These are phyloP conservation scores for Buxus sempervirens DNA, from an alignment of 164 flowering plant species.

Conservation along the genomic window DNA sequence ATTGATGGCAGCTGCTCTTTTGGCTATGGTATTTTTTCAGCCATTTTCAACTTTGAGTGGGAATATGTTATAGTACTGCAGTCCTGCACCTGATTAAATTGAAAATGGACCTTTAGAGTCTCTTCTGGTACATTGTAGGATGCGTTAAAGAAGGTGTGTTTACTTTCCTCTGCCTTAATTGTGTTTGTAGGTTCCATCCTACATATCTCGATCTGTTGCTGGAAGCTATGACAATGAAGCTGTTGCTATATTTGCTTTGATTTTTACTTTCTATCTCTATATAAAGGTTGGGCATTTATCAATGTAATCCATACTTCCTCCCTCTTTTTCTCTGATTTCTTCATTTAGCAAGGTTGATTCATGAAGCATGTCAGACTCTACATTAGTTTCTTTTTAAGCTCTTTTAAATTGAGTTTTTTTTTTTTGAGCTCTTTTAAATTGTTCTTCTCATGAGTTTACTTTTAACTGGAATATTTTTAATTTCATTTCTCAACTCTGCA, in stretches of 20 bases:
- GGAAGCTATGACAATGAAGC: constrained; percentile 99
- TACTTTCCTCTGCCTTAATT: not conserved
- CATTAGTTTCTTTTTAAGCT: too few species aligned
- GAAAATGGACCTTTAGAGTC: too few species aligned
- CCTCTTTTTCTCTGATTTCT: not conserved
- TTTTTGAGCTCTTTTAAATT: not conserved
- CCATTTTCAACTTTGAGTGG: not conserved
- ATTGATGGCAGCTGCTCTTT: constrained; percentile 85
- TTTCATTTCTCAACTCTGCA: constrained; percentile 31
- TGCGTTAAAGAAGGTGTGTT: too few species aligned
- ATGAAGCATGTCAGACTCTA: not conserved
- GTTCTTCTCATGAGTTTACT: not conserved
- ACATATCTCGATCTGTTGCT: constrained; percentile 97
- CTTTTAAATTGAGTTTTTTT: not conserved
- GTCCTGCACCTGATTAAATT: too few species aligned
- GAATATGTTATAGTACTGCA: not conserved
- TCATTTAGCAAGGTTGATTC: not conserved
- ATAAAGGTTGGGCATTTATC: constrained; percentile 57
- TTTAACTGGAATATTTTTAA: not conserved
- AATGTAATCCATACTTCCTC: not conserved
- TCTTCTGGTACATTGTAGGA: too few species aligned
- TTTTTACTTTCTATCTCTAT: constrained; percentile 94
- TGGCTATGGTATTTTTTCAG: constrained; percentile 79
- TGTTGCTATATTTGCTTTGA: constrained; percentile 97
- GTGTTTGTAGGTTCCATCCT: constrained; percentile 85